Evolutionary conservation across 2,329 filamentous ascomycete genomes (phyloP).

Genomic region (Chalara sp.): DNA sequence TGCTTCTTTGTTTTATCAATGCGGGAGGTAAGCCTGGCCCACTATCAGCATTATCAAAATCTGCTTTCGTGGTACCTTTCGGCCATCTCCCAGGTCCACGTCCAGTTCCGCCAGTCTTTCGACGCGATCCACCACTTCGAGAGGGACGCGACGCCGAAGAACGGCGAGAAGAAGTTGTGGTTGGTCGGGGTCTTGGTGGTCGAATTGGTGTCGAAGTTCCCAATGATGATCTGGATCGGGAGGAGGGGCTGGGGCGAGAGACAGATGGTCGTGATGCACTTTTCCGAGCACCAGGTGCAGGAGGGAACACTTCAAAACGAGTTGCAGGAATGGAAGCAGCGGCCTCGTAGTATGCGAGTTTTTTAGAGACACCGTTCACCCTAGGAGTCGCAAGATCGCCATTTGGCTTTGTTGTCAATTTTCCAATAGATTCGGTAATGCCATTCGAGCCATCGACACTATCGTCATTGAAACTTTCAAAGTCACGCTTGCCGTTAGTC

Average conservation of each 20-base stretch:
- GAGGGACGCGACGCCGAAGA: conserved; percentile 15
- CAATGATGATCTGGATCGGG: conserved; percentile 12
- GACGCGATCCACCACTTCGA: conserved; percentile 35
- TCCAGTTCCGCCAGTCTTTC: conserved; percentile 56
- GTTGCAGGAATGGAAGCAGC: conserved; percentile 51
- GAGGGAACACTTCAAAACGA: conserved; percentile 74
- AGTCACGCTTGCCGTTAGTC: conserved; percentile 17
- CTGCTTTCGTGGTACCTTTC: conserved; percentile 61
- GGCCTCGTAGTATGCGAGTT: conserved; percentile 21
- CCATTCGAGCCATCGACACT: conserved; percentile 17
- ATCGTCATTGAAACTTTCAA: conserved; percentile 16
- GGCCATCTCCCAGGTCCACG: conserved; percentile 60
- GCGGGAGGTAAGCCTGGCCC: conserved; percentile 56
- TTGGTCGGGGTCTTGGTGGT: conserved; percentile 18
- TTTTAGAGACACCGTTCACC: conserved; percentile 15
- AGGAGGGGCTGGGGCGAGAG: conserved; percentile 13
- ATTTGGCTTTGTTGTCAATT: conserved; percentile 18
- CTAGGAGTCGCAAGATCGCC: conserved; percentile 13
- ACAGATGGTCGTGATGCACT: conserved; percentile 30
- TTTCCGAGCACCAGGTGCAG: conserved; percentile 43
- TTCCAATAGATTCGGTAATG: conserved; percentile 22
- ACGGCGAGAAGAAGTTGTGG: conserved; percentile 17
- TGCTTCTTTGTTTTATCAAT: conserved; percentile 22
- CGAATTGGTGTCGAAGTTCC: conserved; percentile 2
- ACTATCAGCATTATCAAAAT: conserved; percentile 60